Conservation (phyloP, 306 rosid genomes). For the Ormosia semicastrata region DNA sequence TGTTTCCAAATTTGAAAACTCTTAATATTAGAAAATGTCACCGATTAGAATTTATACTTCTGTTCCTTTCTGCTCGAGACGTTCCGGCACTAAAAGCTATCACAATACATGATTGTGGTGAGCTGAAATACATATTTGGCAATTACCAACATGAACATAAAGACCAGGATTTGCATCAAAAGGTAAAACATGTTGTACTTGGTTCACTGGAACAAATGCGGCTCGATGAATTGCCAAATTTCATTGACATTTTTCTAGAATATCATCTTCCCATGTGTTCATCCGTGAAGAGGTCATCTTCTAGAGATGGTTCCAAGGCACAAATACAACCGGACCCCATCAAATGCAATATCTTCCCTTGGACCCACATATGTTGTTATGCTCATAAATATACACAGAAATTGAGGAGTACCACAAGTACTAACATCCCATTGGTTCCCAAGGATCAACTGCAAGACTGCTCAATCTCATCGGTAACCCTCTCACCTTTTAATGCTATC, state of each 20-base stretch:
- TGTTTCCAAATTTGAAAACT: not conserved
- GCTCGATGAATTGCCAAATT: not conserved
- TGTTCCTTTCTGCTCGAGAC: no score
- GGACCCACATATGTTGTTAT: not conserved
- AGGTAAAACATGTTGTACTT: not conserved
- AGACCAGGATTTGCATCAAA: not conserved
- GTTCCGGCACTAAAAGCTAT: not conserved
- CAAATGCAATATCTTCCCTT: not conserved
- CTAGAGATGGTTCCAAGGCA: not conserved
- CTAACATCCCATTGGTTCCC: not conserved
- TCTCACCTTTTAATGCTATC: not conserved
- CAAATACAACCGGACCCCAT: not conserved
- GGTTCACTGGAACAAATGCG: not conserved
- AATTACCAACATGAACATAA: not conserved
- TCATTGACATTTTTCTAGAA: not conserved
- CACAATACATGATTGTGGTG: not conserved
- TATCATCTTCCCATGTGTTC: not conserved
- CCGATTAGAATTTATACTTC: not conserved
- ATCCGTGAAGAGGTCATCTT: not conserved
- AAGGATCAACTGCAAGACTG: no score
- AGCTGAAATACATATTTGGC: not conserved
- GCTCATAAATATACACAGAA: not conserved
- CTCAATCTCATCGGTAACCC: no score
- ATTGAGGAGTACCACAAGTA: not conserved
- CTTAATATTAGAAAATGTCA: accelerated